Base-by-base conservation (phyloP, 176 grass and related monocot genomes). In the Elaeis guineensis region DNA sequence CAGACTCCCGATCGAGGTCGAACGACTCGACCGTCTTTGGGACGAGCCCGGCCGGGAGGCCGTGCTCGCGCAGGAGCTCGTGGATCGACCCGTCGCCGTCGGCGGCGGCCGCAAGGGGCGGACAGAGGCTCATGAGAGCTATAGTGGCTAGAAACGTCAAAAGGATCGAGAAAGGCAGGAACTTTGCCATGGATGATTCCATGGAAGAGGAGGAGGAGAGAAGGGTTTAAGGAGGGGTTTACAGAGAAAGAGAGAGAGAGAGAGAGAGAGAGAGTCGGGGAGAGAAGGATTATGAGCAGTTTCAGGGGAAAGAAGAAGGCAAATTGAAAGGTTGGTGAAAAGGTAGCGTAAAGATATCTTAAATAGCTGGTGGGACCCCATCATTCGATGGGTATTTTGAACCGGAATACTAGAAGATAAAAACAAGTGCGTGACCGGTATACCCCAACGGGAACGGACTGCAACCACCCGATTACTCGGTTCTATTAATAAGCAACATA, bases 41-140 rank as follows among this genome's bases (percentile, higher is more conserved):
- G 15, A 96, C 73, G 11, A 96, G 77, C 1, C 91, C 91, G 6
- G 80, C 91, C 0, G 91, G 91, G 0, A 96, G 76, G 0, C 86
- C 86, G 53, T 96, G 75, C 24, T 58, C 59, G 14, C 72, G 75
- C 14, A 96, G 86, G 5, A 96, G 80, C n/a, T 90, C 66, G 50
- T 90, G 86, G 77, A 96, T 83, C 26, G 85, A 61, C 54, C 62
- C 63, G 21, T 49, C 61, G 35, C 56, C 22, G 11, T 25, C 24
- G 24, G 4, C 20, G 52, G 35, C 61, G 19, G 64, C 25, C 1
- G 66, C 70, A 16, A 55, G 74, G 12, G 9, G 70, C 18, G 51
- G 22, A 53, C 62, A 5, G 30, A 75, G 35, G 7, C 30, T 15
- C 21, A 80, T 12, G 9, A 82, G 61, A 39, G 1, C 6, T 14